Conservation (phyloP, 495 filamentous ascomycete genomes). For the Lepidopterella palustris region DNA sequence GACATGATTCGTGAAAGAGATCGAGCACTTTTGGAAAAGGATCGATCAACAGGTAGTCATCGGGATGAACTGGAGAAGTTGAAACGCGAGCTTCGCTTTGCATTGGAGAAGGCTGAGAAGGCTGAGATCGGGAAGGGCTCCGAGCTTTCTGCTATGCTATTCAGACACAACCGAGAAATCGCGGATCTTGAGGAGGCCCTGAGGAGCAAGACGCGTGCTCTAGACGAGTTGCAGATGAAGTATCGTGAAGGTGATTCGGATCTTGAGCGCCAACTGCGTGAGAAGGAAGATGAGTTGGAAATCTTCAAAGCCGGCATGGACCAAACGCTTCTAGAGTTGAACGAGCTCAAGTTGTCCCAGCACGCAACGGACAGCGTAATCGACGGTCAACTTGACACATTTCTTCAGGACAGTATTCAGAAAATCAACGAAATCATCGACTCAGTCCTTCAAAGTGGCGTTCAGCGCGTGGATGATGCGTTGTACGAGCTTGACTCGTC, state of each 20-base stretch:
- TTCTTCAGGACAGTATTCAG: slow-evolving; percentile 74
- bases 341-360: slow-evolving; percentile 63
- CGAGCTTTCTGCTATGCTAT: slow-evolving; percentile 87
- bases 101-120: slow-evolving; percentile 87
- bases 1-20: slow-evolving; percentile 98
- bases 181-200: slow-evolving; percentile 90
- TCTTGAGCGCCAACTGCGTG: slow-evolving; percentile 71
- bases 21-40: slow-evolving; percentile 86
- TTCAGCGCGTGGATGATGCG: slow-evolving; percentile 92
- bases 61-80: slow-evolving; percentile 93
- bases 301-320: slow-evolving; percentile 97
- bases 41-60: slow-evolving; percentile 74
- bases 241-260: slow-evolving; percentile 76
- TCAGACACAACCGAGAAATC: slow-evolving; percentile 95
- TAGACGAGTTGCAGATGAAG: slow-evolving; percentile 77
- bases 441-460: slow-evolving; percentile 87
- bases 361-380: slow-evolving; percentile 73
- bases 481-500: slow-evolving; percentile 94
- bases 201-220: slow-evolving; percentile 74
- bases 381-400: slow-evolving; percentile 83
- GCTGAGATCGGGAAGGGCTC: slow-evolving; percentile 85
- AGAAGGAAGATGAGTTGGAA: slow-evolving; percentile 96
- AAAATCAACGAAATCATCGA: slow-evolving; percentile 98
- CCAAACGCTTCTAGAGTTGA: slow-evolving; percentile 81
- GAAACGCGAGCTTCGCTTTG: slow-evolving; percentile 91